Evolutionary conservation across 129 eudicot species (phyloP), one percentile per base, ranked within the genome.

Genomic region (Flaveria trinervia): DNA sequence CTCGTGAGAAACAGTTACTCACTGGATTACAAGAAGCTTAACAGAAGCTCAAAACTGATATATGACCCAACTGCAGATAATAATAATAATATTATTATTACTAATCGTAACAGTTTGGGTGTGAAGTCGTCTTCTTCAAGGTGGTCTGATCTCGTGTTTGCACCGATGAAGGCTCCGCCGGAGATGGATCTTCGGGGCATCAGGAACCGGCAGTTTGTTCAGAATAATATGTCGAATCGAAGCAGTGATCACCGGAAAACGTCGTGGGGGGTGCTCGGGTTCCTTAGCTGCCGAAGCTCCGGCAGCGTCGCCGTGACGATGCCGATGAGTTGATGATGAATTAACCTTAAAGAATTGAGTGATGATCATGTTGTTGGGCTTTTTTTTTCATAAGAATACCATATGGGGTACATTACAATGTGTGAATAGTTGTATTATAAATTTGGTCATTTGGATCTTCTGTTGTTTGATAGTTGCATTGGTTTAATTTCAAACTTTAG

Each of bases 171-270:
- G 72, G 79, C 78, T 28, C 95, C 90, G 1, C 79, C 84, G 3
- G 97, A 89, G 73, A 92, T 89, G 85, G 90, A 87, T 77, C 81
- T 92, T 18, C 80, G 54, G 52, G 95, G 85, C 60, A 87, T 92
- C 13, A 85, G 89, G 73, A 85, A 46, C 86, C 85, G 95, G 57
- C 95, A 87, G 76, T 54, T 20, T 23, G 83, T 88, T 26, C 89
- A 88, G 52, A 84, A 79, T 28, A 54, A 79, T 5, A 36, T 36
- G 41, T 28, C 82, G 6, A 68, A 65, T 30, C 70, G 66, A 9
- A 71, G 26, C 9, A 18, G 50, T 30, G 48, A 28, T 67, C 75
- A 71, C 14, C 84, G 86, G 73, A 85, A 82, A 65, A 79, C 81
- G 18, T 83, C 85, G n/a, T 92, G 97, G 97, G 85, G 88, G 36